phyloP scores from a whole-genome alignment of 495 filamentous ascomycete genomes.

The Xylaria flabelliformis region DNA sequence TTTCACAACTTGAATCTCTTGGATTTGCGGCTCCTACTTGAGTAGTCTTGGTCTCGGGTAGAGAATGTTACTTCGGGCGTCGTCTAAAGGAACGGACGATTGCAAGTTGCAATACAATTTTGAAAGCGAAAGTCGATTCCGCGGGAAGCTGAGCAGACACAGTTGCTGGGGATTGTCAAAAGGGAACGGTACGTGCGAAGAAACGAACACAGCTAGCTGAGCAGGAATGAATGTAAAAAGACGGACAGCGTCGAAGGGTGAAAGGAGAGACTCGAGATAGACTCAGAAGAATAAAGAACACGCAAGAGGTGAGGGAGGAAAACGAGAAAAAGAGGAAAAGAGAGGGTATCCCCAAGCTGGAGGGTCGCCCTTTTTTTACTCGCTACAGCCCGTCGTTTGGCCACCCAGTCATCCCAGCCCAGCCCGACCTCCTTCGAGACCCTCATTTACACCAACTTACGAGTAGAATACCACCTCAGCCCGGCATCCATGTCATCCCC shows the following conservation, averaged over 20 bases:
- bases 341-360: slow-evolving; percentile 21
- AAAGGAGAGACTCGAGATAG: slow-evolving; percentile 44
- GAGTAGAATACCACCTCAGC: neutral
- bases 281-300: slow-evolving; percentile 36
- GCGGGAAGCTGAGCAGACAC: slow-evolving; percentile 49
- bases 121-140: slow-evolving; percentile 58
- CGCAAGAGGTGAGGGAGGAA: slow-evolving; percentile 35
- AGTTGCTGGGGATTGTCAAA: slow-evolving; percentile 45
- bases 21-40: slow-evolving; percentile 33
- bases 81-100: slow-evolving; percentile 43
- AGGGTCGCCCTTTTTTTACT: slow-evolving; percentile 17
- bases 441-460: neutral
- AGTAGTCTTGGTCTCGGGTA: slow-evolving; percentile 38
- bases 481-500: slow-evolving; percentile 4
- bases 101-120: slow-evolving; percentile 40
- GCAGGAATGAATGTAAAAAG: slow-evolving; percentile 38
- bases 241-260: slow-evolving; percentile 41
- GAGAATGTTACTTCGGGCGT: slow-evolving; percentile 38
- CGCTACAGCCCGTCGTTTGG: neutral
- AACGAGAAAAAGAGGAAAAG: slow-evolving; percentile 14
- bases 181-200: slow-evolving; percentile 36
- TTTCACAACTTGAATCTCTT: slow-evolving; percentile 29
- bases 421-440: slow-evolving; percentile 10
- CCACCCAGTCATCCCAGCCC: neutral
- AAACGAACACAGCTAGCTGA: slow-evolving; percentile 41